Conservation (phyloP, 2,329 filamentous ascomycete species). For the Beauveria australis region DNA sequence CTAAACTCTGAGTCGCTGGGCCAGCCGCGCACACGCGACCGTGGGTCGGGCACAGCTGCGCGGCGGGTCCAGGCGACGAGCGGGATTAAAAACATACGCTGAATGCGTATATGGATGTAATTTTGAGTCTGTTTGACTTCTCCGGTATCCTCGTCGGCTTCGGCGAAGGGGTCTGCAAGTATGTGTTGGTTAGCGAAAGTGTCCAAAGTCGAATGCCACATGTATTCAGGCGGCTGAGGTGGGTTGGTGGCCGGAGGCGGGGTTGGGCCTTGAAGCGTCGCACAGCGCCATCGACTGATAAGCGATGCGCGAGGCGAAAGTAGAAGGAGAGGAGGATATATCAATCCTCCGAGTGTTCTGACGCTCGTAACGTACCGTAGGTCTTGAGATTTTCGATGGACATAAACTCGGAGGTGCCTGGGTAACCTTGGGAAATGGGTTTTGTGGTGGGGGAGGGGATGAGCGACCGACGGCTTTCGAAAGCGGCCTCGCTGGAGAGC, state of each 20-base stretch:
- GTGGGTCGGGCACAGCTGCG: background rate
- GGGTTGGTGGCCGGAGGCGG: slow-evolving; percentile 6
- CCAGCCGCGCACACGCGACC: slow-evolving; percentile 1
- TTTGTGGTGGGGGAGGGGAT: slow-evolving; percentile 30
- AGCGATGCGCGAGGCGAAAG: background rate
- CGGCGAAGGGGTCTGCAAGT: slow-evolving; percentile 93
- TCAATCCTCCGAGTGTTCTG: background rate
- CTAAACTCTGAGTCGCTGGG: background rate
- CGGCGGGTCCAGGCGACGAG: slow-evolving; percentile 3
- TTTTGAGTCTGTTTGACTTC: slow-evolving; percentile 92
- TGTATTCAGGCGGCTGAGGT: background rate
- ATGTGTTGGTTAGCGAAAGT: slow-evolving; percentile 19
- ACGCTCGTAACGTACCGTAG: slow-evolving; percentile 61
- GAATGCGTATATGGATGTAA: slow-evolving; percentile 99
- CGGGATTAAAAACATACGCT: slow-evolving; percentile 59
- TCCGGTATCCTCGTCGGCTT: slow-evolving; percentile 99
- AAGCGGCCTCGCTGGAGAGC: slow-evolving; percentile 38
- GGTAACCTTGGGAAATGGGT: slow-evolving; percentile 48
- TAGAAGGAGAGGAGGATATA: background rate
- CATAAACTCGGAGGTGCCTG: slow-evolving; percentile 79
- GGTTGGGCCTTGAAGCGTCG: background rate
- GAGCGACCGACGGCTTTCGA: slow-evolving; percentile 43
- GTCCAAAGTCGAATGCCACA: background rate
- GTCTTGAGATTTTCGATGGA: slow-evolving; percentile 98
- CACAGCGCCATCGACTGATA: background rate